Conservation (phyloP, 2,329 filamentous ascomycete species). For the Polytolypa hystricis region DNA sequence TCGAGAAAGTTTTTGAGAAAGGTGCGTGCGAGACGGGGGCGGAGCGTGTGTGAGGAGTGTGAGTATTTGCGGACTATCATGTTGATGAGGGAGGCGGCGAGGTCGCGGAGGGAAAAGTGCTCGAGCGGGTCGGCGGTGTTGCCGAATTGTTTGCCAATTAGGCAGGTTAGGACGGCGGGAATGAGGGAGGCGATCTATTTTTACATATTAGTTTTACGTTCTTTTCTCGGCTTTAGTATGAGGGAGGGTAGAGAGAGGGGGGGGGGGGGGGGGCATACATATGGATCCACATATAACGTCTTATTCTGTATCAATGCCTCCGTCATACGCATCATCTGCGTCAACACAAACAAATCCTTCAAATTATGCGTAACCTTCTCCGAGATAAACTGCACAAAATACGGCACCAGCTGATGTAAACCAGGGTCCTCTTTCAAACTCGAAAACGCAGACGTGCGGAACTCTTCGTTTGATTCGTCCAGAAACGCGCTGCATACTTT, state of each 20-base stretch:
- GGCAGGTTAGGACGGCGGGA: conserved; percentile 80
- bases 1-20: conserved; percentile 89
- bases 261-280: conserved; percentile 31
- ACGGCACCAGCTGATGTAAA: conserved; percentile 88
- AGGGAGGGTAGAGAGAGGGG: background rate
- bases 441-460: conserved; percentile 73
- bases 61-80: conserved; percentile 73
- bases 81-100: conserved; percentile 70
- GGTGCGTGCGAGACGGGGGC: conserved; percentile 80
- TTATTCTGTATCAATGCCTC: conserved; percentile 75
- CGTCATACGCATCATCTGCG: conserved; percentile 85
- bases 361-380: conserved; percentile 92
- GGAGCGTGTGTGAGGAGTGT: conserved; percentile 67
- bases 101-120: conserved; percentile 72
- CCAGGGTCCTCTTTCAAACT: conserved; percentile 83
- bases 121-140: conserved; percentile 39
- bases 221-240: background rate
- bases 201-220: conserved; percentile 3
- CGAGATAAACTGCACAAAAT: conserved; percentile 91
- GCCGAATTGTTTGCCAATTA: conserved; percentile 74
- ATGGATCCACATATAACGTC: conserved; percentile 62
- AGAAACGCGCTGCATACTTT: conserved; percentile 83
- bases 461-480: conserved; percentile 71
- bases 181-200: conserved; percentile 53
- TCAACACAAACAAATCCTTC: conserved; percentile 78